phyloP scores from a whole-genome alignment of 148 eudicot species.

The Camellia japonica region DNA sequence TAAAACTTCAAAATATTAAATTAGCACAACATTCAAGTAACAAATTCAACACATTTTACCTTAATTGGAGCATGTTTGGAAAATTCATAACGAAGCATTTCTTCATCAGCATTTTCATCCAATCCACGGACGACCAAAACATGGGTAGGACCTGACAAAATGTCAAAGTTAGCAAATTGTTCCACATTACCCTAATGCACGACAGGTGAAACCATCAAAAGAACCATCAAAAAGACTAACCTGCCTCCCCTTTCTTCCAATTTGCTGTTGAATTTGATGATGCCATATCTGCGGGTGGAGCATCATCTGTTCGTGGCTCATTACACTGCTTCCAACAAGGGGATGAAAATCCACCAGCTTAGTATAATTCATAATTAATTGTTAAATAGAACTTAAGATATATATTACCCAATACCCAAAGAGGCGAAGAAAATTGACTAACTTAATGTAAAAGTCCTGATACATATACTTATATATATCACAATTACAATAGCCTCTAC shows the following conservation, averaged over 20 bases:
- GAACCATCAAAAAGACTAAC: constrained; percentile 50
- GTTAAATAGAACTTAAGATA: neutral
- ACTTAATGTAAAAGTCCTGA: neutral
- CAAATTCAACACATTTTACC: constrained; percentile 38
- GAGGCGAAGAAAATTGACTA: neutral
- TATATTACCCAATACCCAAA: neutral
- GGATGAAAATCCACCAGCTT: constrained; percentile 6
- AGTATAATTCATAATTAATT: neutral
- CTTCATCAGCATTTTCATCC: constrained; percentile 99
- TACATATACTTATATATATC: too few relatives aligned
- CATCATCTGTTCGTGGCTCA: constrained; percentile 88
- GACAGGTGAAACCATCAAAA: constrained; percentile 6
- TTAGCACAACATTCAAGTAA: neutral
- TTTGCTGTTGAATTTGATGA: constrained; percentile 54
- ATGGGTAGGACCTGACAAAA: constrained; percentile 82
- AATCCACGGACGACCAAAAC: constrained; percentile 96
- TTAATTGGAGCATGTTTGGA: constrained; percentile 96
- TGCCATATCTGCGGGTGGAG: constrained; percentile 83
- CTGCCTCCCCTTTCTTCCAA: constrained; percentile 91
- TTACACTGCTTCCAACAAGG: constrained; percentile 63
- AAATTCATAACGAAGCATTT: constrained; percentile 97
- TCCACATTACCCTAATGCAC: neutral
- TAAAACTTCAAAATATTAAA: neutral
- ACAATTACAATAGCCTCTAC: neutral
- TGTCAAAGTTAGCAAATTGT: constrained; percentile 19